phyloP scores from a whole-genome alignment of 2,329 filamentous ascomycete genomes.

The Penicillium glabrum region DNA sequence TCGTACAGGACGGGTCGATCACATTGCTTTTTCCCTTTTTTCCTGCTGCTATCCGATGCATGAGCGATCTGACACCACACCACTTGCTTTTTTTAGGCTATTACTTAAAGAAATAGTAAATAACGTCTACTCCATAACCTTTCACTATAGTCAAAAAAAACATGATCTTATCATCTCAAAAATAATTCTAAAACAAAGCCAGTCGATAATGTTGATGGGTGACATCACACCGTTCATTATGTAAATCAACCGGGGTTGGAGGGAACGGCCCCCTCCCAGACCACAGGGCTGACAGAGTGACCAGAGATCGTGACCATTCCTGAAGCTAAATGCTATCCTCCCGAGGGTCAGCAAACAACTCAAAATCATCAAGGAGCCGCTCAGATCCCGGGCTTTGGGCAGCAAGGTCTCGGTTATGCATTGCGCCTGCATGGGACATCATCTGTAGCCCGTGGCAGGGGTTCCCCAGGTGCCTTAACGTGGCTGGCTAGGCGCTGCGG shows the following conservation, averaged over 20 bases:
- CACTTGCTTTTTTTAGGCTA: not conserved
- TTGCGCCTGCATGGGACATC: not conserved
- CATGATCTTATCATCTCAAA: not conserved
- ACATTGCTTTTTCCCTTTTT: conserved; percentile 14
- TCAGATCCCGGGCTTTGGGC: conserved; percentile 4
- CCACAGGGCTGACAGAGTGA: conserved; percentile 1
- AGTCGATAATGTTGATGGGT: not conserved
- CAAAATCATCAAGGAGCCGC: not conserved
- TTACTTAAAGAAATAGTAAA: not conserved
- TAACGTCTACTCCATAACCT: not conserved
- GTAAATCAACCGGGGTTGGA: not conserved
- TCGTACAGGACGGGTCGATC: conserved; percentile 17
- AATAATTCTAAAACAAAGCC: not conserved
- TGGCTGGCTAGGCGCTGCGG: not conserved
- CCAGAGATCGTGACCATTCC: not conserved
- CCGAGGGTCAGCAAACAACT: not conserved
- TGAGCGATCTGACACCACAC: conserved; percentile 9
- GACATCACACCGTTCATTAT: not conserved
- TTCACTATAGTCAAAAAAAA: not conserved
- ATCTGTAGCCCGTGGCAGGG: conserved; percentile 1
- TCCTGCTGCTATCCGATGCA: conserved; percentile 16
- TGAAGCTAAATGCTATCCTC: not conserved
- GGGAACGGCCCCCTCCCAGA: not conserved
- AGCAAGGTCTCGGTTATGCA: conserved; percentile 3
- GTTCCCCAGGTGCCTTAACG: not conserved